phyloP scores from a whole-genome alignment of 2,329 filamentous ascomycete species.

The Colletotrichum tofieldiae region DNA sequence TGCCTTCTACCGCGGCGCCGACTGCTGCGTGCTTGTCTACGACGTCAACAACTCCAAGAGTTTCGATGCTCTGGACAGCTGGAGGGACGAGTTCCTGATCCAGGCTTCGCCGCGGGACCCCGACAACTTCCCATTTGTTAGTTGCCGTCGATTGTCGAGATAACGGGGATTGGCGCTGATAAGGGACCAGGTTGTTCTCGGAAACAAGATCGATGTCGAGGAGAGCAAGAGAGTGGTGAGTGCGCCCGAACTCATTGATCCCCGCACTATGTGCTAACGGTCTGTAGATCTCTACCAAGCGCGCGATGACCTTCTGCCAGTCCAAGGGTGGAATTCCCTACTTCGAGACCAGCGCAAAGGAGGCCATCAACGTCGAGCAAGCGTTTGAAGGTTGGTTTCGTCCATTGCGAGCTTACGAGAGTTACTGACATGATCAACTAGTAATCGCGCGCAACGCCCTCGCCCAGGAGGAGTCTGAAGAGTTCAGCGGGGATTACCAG shows the following conservation, averaged over 20 bases:
- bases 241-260: conserved; percentile 23
- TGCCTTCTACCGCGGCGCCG: conserved; percentile 96
- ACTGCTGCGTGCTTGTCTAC: conserved; percentile 98
- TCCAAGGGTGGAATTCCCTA: conserved; percentile 98
- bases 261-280: conserved; percentile 10
- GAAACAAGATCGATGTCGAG: conserved; percentile 99
- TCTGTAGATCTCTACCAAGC: conserved; percentile 88
- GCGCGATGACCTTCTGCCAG: conserved; percentile 97
- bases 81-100: conserved; percentile 98
- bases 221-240: conserved; percentile 94
- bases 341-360: conserved; percentile 99
- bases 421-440: conserved; percentile 55
- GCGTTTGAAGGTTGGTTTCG: conserved; percentile 73
- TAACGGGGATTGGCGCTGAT: conserved; percentile 44
- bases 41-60: conserved; percentile 99
- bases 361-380: conserved; percentile 97
- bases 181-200: conserved; percentile 82
- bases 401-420: neutral
- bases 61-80: conserved; percentile 98
- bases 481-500: conserved; percentile 97
- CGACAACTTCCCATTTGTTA: conserved; percentile 96
- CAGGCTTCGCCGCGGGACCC: conserved; percentile 97
- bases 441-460: conserved; percentile 97
- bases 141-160: conserved; percentile 52
- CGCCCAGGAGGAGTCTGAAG: conserved; percentile 96